These are phyloP conservation scores for Hura crepitans DNA, from an alignment of 441 rosid genomes.

Conservation along the genomic window DNA sequence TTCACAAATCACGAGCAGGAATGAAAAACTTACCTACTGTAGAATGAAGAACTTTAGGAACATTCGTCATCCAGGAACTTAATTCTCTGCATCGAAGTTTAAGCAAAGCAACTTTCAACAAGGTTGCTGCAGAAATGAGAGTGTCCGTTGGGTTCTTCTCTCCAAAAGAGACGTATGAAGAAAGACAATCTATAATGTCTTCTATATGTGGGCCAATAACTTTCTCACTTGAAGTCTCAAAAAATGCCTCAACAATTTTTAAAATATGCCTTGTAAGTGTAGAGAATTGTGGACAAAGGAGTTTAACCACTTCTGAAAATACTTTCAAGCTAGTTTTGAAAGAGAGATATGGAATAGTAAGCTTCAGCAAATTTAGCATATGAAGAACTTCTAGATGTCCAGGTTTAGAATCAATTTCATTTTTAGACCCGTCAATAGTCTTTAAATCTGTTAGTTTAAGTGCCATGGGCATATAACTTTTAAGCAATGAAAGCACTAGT, in stretches of 20 bases:
- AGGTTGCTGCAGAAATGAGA: conserved; percentile 44
- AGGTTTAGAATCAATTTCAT: conserved; percentile 34
- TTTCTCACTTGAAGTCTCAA: conserved; percentile 42
- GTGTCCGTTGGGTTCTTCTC: conserved; percentile 62
- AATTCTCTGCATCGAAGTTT: conserved; percentile 41
- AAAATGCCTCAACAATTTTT: conserved; percentile 50
- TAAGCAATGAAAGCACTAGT: conserved; percentile 41
- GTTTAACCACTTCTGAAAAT: conserved; percentile 49
- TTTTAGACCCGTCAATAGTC: conserved; percentile 42
- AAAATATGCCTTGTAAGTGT: conserved; percentile 56
- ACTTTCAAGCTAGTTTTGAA: conserved; percentile 42
- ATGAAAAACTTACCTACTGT: conserved; percentile 48
- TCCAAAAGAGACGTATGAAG: conserved; percentile 47
- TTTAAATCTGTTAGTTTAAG: conserved; percentile 31
- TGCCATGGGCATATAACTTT: conserved; percentile 42
- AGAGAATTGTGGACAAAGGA: conserved; percentile 50
- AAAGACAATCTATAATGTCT: conserved; percentile 45
- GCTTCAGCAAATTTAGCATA: conserved; percentile 65
- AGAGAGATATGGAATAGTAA: conserved; percentile 47
- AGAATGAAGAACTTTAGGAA: conserved; percentile 49
- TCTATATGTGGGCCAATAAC: conserved; percentile 44
- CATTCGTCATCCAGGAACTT: conserved; percentile 39
- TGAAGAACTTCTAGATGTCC: conserved; percentile 64
- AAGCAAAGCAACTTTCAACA: conserved; percentile 50
- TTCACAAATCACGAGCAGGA: not conserved